Base-by-base conservation (phyloP, 768 basidiomycete species). In the Wakefieldia striispora region DNA sequence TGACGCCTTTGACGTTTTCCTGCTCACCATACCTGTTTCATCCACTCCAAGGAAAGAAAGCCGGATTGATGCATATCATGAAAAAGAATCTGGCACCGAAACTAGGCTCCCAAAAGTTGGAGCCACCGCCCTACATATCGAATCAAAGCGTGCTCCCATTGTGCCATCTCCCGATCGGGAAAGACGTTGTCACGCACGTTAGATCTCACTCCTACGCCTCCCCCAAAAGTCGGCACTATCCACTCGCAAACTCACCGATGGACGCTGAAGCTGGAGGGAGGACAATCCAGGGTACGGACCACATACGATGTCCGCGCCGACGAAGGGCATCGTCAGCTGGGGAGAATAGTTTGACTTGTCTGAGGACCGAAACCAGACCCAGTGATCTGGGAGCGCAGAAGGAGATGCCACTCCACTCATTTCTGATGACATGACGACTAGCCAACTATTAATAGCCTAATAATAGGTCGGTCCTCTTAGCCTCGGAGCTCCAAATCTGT, bases 1-100 rank as follows among this genome's bases (percentile, higher is more conserved):
- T 91, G 48, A 86, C 81, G 2, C 90, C 90, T 3, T 66, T 91
- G 20, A 79, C 79, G 16, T 91, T 91, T 65, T 78, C 81, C 16
- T 92, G 90, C 60, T 83, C 87, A 3, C 88, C 88, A 0, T 72
- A 75, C 46, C 55, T 71, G 5, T 74, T 91, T 24, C 76, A 82
- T 51, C 79, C 80, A 0, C 64, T 72, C 5, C 83, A 86, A 64
- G 87, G 82, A 35, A 81, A 78, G 67, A 86, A 81, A 66, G 70
- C 86, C 45, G 77, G 75, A 24, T 64, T 92, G 34, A 78, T 91
- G 68, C 83, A 88, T 19, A 73, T 88, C 37, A 70, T 91, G 62
- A 82, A 76, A 67, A 91, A 91, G 70, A 80, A 75, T 46, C 71
- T 90, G 27, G 72, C 77, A 0, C 67, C 81, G n/a, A 91, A 86